These are phyloP conservation scores for Choiromyces venosus DNA, from an alignment of 495 filamentous ascomycete species.

Conservation along the genomic window DNA sequence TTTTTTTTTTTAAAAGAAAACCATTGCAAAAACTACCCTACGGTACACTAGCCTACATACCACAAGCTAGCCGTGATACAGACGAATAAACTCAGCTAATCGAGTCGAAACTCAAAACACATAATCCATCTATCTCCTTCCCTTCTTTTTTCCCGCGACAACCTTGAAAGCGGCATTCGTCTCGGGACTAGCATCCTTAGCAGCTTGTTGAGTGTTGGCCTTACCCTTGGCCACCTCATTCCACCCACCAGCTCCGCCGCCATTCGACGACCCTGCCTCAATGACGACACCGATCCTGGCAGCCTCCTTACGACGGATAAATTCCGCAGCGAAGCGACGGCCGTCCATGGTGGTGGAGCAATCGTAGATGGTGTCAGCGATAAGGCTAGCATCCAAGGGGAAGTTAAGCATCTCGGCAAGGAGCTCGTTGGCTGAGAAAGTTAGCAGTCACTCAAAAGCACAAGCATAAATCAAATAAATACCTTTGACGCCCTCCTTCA, in stretches of 20 bases:
- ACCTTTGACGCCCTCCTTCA: constrained; percentile 45
- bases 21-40: not conserved
- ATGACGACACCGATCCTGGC: constrained; percentile 80
- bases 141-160: constrained; percentile 88
- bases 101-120: not conserved
- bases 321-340: constrained; percentile 89
- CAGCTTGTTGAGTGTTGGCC: constrained; percentile 42
- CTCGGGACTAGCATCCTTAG: constrained; percentile 48
- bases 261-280: constrained; percentile 50
- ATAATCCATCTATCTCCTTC: constrained; percentile 50
- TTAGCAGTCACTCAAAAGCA: constrained; percentile 36
- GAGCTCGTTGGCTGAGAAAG: constrained; percentile 67
- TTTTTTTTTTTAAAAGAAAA: not conserved
- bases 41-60: not conserved
- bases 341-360: constrained; percentile 81
- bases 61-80: not conserved
- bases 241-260: constrained; percentile 67
- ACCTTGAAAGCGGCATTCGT: constrained; percentile 71
- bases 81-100: not conserved
- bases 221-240: constrained; percentile 96
- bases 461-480: constrained; percentile 2
- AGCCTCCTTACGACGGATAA: constrained; percentile 81
- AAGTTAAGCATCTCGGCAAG: constrained; percentile 66
- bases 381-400: constrained; percentile 69
- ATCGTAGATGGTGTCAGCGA: constrained; percentile 82